These are phyloP conservation scores for Plasmodium coatneyi DNA, from an alignment of 169 alveolate genomes.

Conservation along the genomic window DNA sequence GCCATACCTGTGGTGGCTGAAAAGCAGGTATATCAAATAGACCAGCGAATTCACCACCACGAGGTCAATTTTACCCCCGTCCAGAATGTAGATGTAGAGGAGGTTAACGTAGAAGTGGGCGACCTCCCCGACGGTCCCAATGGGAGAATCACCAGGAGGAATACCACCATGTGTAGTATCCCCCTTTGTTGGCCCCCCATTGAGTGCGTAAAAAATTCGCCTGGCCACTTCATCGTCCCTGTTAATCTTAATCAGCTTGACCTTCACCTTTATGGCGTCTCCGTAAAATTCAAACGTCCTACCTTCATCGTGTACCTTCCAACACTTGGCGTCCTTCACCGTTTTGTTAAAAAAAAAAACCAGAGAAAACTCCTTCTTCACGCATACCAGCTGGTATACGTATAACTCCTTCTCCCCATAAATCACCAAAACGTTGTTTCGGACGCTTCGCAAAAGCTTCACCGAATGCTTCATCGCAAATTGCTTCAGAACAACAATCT, in stretches of 20 bases:
- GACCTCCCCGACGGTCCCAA: background rate
- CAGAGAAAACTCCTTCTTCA: background rate
- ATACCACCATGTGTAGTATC: background rate
- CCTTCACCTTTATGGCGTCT: constrained; percentile 4
- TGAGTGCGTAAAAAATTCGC: background rate
- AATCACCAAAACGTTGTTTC: constrained; percentile 10
- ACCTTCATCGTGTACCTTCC: background rate
- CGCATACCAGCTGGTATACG: constrained; percentile 14
- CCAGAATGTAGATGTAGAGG: constrained; percentile 20
- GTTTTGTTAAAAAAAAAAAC: background rate
- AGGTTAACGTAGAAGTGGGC: background rate
- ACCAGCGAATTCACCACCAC: constrained; percentile 31
- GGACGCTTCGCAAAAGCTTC: background rate
- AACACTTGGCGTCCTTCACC: background rate
- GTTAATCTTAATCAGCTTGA: constrained; percentile 16
- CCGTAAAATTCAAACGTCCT: background rate
- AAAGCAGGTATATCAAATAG: constrained; percentile 40
- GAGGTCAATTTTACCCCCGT: constrained; percentile 13
- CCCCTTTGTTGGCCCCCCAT: background rate
- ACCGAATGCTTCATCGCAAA: constrained; percentile 3
- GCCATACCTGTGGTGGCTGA: constrained; percentile 11
- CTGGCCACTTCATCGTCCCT: constrained; percentile 23
- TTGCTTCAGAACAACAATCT: background rate
- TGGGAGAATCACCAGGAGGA: background rate
- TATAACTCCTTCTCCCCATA: constrained; percentile 33